Conservation (phyloP, 2,329 filamentous ascomycete species). For the Apiospora aurea region DNA sequence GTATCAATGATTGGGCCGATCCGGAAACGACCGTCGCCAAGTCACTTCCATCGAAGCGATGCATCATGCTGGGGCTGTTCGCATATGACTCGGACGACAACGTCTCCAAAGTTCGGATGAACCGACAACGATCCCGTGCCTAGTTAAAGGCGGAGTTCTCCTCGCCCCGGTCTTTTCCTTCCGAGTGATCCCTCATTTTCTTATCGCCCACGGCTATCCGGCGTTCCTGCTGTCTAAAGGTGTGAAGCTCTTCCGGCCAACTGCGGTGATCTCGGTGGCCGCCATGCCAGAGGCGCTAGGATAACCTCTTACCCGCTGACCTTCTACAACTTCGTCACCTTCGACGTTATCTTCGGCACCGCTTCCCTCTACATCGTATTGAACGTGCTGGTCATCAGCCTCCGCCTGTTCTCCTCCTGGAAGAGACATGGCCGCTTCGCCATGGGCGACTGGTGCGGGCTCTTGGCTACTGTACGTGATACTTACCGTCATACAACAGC, state of each 20-base stretch:
- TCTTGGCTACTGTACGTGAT: neutral
- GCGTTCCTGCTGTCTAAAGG: too few relatives aligned
- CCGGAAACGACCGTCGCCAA: neutral
- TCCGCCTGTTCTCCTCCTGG: neutral
- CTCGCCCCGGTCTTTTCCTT: too few relatives aligned
- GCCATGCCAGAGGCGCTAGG: neutral
- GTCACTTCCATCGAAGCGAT: too few relatives aligned
- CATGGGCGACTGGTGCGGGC: neutral
- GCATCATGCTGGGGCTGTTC: neutral
- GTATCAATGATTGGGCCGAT: neutral
- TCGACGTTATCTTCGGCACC: neutral
- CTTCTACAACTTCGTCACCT: slow-evolving; percentile 5
- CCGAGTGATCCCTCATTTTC: too few relatives aligned
- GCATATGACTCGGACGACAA: neutral
- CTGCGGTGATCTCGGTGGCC: neutral
- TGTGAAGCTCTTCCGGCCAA: neutral
- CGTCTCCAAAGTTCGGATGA: neutral
- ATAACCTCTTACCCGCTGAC: slow-evolving; percentile 5
- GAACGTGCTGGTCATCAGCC: neutral
- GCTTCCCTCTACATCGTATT: neutral
- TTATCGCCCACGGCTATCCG: too few relatives aligned
- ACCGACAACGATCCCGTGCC: neutral
- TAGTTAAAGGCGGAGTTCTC: neutral
- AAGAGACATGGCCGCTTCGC: neutral
- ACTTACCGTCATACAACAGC: too few relatives aligned